Evolutionary conservation across 1,139 yeast genomes (phyloP).

Genomic region (Hansenula lynferdii): DNA sequence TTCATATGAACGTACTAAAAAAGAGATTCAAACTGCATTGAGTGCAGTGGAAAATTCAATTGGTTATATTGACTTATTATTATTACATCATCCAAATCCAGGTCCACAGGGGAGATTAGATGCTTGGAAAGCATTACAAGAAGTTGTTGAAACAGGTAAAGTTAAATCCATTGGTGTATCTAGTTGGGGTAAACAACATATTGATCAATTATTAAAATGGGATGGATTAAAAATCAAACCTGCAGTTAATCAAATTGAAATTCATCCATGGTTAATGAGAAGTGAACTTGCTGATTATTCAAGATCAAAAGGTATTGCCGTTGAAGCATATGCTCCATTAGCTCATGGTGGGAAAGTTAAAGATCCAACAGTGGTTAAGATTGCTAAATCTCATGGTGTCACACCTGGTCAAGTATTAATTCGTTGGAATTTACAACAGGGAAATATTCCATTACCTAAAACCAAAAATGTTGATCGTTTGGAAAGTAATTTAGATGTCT

Average conservation of each 20-base stretch:
- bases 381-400: conserved; percentile 29
- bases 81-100: conserved; percentile 42
- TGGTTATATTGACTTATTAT: conserved; percentile 46
- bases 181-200: conserved; percentile 39
- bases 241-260: conserved; percentile 53
- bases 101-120: conserved; percentile 42
- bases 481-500: conserved; percentile 37
- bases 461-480: conserved; percentile 39
- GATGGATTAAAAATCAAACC: conserved; percentile 42
- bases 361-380: conserved; percentile 18
- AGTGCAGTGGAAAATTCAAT: conserved; percentile 39
- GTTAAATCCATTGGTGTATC: conserved; percentile 45
- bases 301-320: conserved; percentile 35
- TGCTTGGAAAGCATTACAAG: conserved; percentile 33
- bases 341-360: conserved; percentile 45
- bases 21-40: conserved; percentile 46
- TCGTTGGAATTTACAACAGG: conserved; percentile 36
- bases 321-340: conserved; percentile 50
- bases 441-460: conserved; percentile 41
- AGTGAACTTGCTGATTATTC: conserved; percentile 48
- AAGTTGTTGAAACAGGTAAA: conserved; percentile 27
- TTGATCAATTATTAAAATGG: conserved; percentile 34
- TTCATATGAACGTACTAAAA: conserved; percentile 51
- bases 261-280: conserved; percentile 58
- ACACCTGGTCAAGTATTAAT: conserved; percentile 33